phyloP scores from a whole-genome alignment of 2,329 filamentous ascomycete species.

The Didymella exigua region DNA sequence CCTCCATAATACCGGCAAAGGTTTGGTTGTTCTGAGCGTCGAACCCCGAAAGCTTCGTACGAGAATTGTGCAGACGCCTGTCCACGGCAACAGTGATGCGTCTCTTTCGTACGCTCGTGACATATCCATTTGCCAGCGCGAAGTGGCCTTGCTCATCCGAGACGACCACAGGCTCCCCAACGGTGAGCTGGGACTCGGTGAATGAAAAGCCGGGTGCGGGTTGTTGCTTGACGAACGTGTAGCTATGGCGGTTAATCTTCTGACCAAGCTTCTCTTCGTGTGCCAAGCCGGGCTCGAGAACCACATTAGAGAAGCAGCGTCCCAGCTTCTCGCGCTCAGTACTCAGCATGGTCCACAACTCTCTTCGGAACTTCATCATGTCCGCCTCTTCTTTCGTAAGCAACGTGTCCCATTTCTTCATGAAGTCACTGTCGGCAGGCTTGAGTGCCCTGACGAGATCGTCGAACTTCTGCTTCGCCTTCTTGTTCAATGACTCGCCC shows the following conservation, averaged over 20 bases:
- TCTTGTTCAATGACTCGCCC: slow-evolving; percentile 79
- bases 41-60: slow-evolving; percentile 76
- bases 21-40: slow-evolving; percentile 77
- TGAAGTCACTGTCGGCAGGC: slow-evolving; percentile 77
- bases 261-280: slow-evolving; percentile 70
- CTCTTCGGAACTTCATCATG: slow-evolving; percentile 81
- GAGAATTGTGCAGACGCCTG: slow-evolving; percentile 83
- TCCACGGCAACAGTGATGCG: slow-evolving; percentile 89
- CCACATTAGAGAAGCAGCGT: slow-evolving; percentile 85
- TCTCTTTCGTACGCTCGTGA: slow-evolving; percentile 75
- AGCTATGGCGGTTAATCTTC: slow-evolving; percentile 91
- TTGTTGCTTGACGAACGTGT: slow-evolving; percentile 78
- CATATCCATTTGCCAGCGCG: slow-evolving; percentile 89
- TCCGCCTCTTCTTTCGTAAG: slow-evolving; percentile 95
- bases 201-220: slow-evolving; percentile 74
- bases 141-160: slow-evolving; percentile 96
- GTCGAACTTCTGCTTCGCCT: slow-evolving; percentile 79
- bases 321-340: slow-evolving; percentile 84
- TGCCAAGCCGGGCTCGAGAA: slow-evolving; percentile 78
- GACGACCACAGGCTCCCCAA: slow-evolving; percentile 93
- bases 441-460: slow-evolving; percentile 80
- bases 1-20: slow-evolving; percentile 91
- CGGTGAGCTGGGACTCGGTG: slow-evolving; percentile 82
- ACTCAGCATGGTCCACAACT: slow-evolving; percentile 96
- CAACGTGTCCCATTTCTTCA: slow-evolving; percentile 91